Conservation (phyloP, 177 flowering plant species). For the Vitis hybrid region DNA sequence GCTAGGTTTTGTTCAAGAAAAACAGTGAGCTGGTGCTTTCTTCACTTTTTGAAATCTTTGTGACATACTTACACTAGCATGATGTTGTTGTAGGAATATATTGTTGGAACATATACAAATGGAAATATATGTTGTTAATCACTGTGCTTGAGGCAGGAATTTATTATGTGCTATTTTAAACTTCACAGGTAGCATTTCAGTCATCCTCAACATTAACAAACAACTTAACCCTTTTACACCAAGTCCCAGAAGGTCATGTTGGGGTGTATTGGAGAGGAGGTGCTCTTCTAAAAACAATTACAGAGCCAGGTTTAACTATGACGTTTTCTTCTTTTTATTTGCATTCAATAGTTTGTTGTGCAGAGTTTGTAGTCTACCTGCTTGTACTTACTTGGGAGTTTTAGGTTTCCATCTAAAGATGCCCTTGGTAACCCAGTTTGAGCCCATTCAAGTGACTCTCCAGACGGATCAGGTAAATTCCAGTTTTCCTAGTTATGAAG, state of each 20-base stretch:
- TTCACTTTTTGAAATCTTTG: neutral
- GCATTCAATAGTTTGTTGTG: neutral
- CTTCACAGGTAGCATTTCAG: constrained; percentile 25
- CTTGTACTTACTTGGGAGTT: constrained; percentile 8
- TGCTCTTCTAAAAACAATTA: constrained; percentile 74
- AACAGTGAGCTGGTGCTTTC: neutral
- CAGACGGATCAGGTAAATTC: constrained; percentile 81
- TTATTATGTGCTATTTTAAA: neutral
- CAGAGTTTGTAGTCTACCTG: neutral
- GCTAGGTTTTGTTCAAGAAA: neutral
- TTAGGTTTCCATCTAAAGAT: constrained; percentile 88
- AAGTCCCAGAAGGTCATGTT: constrained; percentile 99
- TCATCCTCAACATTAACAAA: constrained; percentile 18
- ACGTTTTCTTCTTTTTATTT: neutral
- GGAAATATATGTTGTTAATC: neutral
- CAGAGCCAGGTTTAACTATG: constrained; percentile 66
- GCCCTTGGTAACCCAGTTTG: constrained; percentile 86
- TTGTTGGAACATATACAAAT: neutral
- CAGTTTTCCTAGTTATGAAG: constrained; percentile 1
- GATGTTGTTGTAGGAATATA: neutral
- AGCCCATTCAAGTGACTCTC: constrained; percentile 94
- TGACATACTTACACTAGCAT: neutral
- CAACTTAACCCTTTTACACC: constrained; percentile 67
- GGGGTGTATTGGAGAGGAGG: constrained; percentile 99
- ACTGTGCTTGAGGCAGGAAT: neutral